A percentile compares a stretch with the other conserved stretches of the same genome.
Evolutionary conservation across 2,329 filamentous ascomycete genomes (phyloP).

Genomic region (Fusarium dlaminii): DNA sequence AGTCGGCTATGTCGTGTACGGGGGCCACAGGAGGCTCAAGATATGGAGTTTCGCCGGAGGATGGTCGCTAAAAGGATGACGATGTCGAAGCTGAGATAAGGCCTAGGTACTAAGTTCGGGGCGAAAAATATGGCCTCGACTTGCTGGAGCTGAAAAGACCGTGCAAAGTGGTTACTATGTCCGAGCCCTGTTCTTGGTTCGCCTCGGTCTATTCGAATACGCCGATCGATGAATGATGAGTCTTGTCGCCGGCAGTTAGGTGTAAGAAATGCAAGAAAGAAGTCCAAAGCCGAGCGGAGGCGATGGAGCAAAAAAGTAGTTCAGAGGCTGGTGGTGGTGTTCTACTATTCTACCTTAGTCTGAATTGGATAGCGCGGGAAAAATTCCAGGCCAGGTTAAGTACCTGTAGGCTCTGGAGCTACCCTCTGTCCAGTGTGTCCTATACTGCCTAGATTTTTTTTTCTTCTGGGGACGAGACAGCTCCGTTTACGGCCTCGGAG

Average conservation of each 20-base stretch:
- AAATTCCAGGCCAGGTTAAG: slow-evolving; percentile 25
- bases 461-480: slow-evolving; percentile 37
- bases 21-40: neutral
- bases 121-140: slow-evolving; percentile 30
- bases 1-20: slow-evolving; percentile 7
- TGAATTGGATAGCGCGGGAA: slow-evolving; percentile 24
- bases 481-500: slow-evolving; percentile 53
- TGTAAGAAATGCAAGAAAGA: slow-evolving; percentile 15
- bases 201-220: slow-evolving; percentile 14
- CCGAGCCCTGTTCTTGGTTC: neutral
- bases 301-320: slow-evolving; percentile 33
- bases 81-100: slow-evolving; percentile 32
- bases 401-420: slow-evolving; percentile 17
- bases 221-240: slow-evolving; percentile 4
- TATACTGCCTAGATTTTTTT: slow-evolving; percentile 45
- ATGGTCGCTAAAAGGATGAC: slow-evolving; percentile 31
- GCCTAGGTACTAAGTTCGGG: slow-evolving; percentile 4
- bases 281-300: slow-evolving; percentile 25
- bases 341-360: slow-evolving; percentile 15
- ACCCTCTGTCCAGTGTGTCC: neutral
- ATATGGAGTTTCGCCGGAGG: slow-evolving; percentile 9
- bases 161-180: slow-evolving; percentile 11
- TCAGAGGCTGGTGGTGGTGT: slow-evolving; percentile 14
- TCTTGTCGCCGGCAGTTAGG: neutral
- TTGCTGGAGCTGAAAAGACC: slow-evolving; percentile 26